phyloP scores from a whole-genome alignment of 352 stramenopile species.

The Phytophthora pini region DNA sequence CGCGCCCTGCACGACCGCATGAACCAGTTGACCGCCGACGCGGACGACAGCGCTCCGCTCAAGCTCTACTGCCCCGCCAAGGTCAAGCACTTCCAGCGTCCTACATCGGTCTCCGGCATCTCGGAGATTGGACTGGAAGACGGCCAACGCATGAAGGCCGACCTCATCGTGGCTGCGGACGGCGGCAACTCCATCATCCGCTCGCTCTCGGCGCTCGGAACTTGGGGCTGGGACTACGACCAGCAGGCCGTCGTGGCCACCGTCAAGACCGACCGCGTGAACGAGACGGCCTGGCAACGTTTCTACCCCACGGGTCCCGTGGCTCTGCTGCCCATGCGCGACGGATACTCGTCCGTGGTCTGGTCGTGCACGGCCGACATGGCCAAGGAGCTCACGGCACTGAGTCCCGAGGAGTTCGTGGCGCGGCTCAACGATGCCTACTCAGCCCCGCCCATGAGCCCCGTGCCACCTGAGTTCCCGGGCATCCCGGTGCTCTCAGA shows the following conservation, averaged over 20 bases:
- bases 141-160: constrained; percentile 68
- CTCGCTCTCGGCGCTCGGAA: constrained; percentile 83
- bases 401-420: constrained; percentile 81
- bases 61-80: constrained; percentile 80
- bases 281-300: constrained; percentile 90
- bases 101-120: constrained; percentile 47
- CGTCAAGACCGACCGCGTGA: constrained; percentile 84
- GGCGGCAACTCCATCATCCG: constrained; percentile 91
- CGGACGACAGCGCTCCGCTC: constrained; percentile 60
- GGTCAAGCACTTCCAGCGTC: constrained; percentile 83
- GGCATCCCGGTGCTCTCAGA: constrained; percentile 82
- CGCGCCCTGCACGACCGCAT: constrained; percentile 87
- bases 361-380: constrained; percentile 90
- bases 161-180: constrained; percentile 90
- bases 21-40: constrained; percentile 61
- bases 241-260: constrained; percentile 93
- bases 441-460: constrained; percentile 48
- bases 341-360: constrained; percentile 91
- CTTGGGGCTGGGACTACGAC: constrained; percentile 94
- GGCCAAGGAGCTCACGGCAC: constrained; percentile 79
- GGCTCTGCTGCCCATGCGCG: constrained; percentile 89
- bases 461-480: constrained; percentile 71
- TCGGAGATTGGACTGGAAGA: constrained; percentile 76
- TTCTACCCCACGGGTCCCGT: constrained; percentile 92
- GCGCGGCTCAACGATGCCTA: constrained; percentile 83